Conservation (phyloP, 192 early-diverging fungal species). For the Chytriomyces sp. region DNA sequence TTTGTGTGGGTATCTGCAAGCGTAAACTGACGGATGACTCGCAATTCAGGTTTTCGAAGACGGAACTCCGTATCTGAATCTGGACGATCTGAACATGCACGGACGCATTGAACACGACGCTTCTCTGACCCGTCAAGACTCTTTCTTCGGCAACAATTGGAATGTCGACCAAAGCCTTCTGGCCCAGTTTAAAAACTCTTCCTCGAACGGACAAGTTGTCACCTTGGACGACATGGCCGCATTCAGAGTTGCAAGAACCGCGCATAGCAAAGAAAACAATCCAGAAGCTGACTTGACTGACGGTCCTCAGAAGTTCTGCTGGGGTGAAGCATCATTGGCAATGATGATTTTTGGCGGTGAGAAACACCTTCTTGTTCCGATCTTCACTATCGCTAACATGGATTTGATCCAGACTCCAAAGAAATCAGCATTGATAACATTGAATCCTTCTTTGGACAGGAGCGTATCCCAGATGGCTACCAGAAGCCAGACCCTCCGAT, state of each 20-base stretch:
- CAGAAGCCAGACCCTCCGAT: not conserved
- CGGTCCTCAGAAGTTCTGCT: not conserved
- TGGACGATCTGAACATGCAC: conserved; percentile 13
- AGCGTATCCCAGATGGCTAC: not conserved
- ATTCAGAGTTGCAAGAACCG: conserved; percentile 25
- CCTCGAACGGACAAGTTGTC: conserved; percentile 34
- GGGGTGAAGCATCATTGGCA: conserved; percentile 6
- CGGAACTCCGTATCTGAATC: conserved; percentile 18
- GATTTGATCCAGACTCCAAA: not conserved
- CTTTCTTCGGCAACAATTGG: conserved; percentile 37
- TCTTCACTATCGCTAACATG: not conserved
- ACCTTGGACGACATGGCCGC: conserved; percentile 34
- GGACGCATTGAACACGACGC: conserved; percentile 45
- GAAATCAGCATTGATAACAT: not conserved
- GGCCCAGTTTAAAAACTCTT: conserved; percentile 24
- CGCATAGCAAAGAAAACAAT: conserved; percentile 33
- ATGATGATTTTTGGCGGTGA: conserved; percentile 7
- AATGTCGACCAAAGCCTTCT: conserved; percentile 24
- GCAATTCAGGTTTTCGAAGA: not conserved
- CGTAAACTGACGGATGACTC: not conserved
- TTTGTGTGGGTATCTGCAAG: no score
- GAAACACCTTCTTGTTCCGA: not conserved
- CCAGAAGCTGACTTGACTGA: conserved; percentile 24
- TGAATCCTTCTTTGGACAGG: conserved; percentile 1
- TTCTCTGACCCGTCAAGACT: conserved; percentile 39